Conservation (phyloP, 2,329 filamentous ascomycete genomes). For the Coleophoma crateriformis region DNA sequence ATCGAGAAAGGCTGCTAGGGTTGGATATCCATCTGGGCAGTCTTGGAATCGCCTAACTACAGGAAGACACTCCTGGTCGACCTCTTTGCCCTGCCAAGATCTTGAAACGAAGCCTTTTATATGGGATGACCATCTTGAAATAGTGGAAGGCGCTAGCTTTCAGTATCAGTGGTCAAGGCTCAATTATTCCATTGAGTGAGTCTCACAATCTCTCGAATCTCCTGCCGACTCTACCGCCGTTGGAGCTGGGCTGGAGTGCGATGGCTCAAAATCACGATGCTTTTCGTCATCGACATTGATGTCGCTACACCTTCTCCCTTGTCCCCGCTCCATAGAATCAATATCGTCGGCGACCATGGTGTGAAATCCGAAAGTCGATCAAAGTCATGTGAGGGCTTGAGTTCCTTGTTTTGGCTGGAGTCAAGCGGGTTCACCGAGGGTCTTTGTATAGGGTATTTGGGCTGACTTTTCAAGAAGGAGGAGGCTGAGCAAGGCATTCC, state of each 20-base stretch:
- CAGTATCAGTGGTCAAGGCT: background rate
- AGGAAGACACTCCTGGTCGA: background rate
- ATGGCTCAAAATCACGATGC: background rate
- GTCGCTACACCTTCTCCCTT: background rate
- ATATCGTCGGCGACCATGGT: background rate
- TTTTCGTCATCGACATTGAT: background rate
- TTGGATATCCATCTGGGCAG: slow-evolving; percentile 28
- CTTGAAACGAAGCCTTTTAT: background rate
- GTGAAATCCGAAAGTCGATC: background rate
- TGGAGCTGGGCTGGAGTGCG: background rate
- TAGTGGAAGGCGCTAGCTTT: background rate
- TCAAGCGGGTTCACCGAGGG: background rate
- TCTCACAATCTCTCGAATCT: background rate
- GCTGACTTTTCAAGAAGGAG: background rate
- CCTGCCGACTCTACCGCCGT: background rate
- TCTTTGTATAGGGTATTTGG: background rate
- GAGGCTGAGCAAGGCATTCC: background rate
- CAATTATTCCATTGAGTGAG: background rate
- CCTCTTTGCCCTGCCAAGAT: background rate
- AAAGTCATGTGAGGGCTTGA: background rate
- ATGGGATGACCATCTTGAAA: background rate
- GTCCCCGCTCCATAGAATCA: background rate
- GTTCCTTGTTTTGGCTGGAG: background rate
- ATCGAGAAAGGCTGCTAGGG: slow-evolving; percentile 31
- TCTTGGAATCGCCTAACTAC: slow-evolving; percentile 1